Evolutionary conservation across 106 monocot genomes (phyloP), one percentile per base, ranked within the genome.

Genomic region (Dioscorea alata): DNA sequence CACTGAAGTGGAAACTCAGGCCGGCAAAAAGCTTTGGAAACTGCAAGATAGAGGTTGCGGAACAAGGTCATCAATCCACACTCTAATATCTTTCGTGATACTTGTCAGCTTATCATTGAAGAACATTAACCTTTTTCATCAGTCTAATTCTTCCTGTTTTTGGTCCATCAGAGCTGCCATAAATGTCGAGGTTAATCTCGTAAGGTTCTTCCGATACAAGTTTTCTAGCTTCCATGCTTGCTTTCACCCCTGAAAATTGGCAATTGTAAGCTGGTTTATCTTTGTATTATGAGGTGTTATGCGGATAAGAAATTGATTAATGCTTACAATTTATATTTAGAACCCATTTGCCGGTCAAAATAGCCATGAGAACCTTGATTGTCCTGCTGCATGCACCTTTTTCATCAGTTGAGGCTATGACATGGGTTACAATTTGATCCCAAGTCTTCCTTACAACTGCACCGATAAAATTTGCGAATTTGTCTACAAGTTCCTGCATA

Each of bases 311-410:
- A 2, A 14, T 28, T 18, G 9, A 31, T 31, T 28, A 18, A 28
- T n/a, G 61, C 96, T 85, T 83, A 97, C 96, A 97, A 6, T 92
- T 73, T 31, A 89, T 68, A 50, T 25, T 86, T n/a, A 97, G 33
- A 74, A 97, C 69, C 96, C 96, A 97, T 76, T 84, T 97, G 4
- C 96, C 96, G 33, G 62, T 75, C 73, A 97, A 79, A 69, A 92
- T 92, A 63, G 84, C 88, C 86, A 92, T 82, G 31, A 97, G 86
- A 62, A 80, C 71, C 72, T 97, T 97, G 23, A 92, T 63, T 57
- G 96, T 92, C 81, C 96, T 92, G 25, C 54, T 76, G 61, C 86
- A 97, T 14, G 86, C 96, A 60, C 96, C 96, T 76, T 35, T 66
- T 21, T 78, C 80, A 71, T 97, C 75, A 18, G 92, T 89, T 49